Percentiles rank a stretch among this genome's conserved stretches.
Evolutionary conservation across 306 rosid species (phyloP).

Genomic region (Abrus precatorius): DNA sequence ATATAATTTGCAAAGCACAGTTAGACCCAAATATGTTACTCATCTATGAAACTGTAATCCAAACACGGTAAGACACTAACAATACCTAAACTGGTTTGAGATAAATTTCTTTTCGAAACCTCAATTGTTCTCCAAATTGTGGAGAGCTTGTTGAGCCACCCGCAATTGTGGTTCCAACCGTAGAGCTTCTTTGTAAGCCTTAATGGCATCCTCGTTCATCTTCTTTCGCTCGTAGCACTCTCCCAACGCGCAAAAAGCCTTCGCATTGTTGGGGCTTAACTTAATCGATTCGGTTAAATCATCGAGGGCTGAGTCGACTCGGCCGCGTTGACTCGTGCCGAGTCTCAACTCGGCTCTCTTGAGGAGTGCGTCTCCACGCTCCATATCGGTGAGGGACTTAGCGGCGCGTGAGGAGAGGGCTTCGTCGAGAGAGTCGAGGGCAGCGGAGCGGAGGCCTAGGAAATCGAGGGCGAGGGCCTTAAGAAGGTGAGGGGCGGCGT

Average conservation of each 20-base stretch:
- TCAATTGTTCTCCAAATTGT: constrained; percentile 42
- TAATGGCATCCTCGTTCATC: constrained; percentile 64
- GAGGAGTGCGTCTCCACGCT: constrained; percentile 74
- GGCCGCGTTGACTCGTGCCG: constrained; percentile 50
- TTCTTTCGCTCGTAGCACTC: constrained; percentile 75
- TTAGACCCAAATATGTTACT: not conserved
- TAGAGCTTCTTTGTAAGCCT: constrained; percentile 70
- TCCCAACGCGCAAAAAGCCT: constrained; percentile 64
- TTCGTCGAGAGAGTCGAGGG: constrained; percentile 72
- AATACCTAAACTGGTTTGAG: not conserved
- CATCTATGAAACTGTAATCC: not conserved
- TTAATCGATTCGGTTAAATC: constrained; percentile 62
- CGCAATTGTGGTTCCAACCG: constrained; percentile 58
- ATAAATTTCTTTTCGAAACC: not conserved
- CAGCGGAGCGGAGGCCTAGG: constrained; percentile 74
- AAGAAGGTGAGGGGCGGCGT: constrained; percentile 85
- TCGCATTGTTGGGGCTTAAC: constrained; percentile 59
- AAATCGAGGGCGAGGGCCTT: constrained; percentile 70
- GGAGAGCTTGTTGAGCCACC: constrained; percentile 62
- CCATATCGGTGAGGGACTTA: constrained; percentile 58
- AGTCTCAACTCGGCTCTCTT: constrained; percentile 80
- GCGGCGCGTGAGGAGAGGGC: constrained; percentile 71
- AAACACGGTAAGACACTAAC: not conserved
- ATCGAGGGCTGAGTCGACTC: constrained; percentile 58
- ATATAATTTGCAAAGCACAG: not conserved